Percentiles rank a stretch among this genome's conserved stretches.
phyloP scores from a whole-genome alignment of 331 rosid genomes.

The Acacia concinna region DNA sequence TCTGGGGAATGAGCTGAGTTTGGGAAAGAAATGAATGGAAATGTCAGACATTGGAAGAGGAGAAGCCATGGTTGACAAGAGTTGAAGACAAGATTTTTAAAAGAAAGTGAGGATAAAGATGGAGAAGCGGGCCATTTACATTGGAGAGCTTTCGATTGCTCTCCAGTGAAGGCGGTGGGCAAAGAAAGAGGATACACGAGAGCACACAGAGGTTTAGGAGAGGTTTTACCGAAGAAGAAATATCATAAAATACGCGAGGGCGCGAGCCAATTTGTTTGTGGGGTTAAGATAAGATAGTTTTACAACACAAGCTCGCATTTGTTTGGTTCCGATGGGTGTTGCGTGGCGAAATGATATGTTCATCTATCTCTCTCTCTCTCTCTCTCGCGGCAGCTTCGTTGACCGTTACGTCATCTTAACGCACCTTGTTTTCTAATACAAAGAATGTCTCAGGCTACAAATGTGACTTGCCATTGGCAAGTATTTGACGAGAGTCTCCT shows the following conservation, averaged over 20 bases:
- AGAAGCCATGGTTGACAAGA: slow-evolving; percentile 49
- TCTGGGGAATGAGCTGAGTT: slow-evolving; percentile 43
- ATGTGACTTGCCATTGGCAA: no score
- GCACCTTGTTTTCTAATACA: no score
- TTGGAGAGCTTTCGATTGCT: slow-evolving; percentile 16
- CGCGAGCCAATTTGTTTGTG: neutral
- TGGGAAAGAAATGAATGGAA: slow-evolving; percentile 42
- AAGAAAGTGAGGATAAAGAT: neutral
- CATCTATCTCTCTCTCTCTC: neutral
- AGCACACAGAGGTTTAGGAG: slow-evolving; percentile 41
- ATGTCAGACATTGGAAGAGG: slow-evolving; percentile 43
- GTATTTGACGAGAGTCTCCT: no score
- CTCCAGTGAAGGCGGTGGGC: neutral
- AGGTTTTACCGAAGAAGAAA: slow-evolving; percentile 37
- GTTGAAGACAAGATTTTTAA: neutral
- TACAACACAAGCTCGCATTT: neutral
- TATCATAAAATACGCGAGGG: neutral
- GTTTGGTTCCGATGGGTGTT: neutral
- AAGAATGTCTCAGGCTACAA: no score
- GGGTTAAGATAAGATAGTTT: neutral
- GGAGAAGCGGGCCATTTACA: slow-evolving; percentile 27
- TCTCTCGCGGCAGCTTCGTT: neutral
- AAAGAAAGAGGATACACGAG: neutral
- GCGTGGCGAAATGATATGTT: neutral
- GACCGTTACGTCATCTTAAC: no score